phyloP scores from a whole-genome alignment of 495 filamentous ascomycete species.

The Astrothelium subdiscretum region DNA sequence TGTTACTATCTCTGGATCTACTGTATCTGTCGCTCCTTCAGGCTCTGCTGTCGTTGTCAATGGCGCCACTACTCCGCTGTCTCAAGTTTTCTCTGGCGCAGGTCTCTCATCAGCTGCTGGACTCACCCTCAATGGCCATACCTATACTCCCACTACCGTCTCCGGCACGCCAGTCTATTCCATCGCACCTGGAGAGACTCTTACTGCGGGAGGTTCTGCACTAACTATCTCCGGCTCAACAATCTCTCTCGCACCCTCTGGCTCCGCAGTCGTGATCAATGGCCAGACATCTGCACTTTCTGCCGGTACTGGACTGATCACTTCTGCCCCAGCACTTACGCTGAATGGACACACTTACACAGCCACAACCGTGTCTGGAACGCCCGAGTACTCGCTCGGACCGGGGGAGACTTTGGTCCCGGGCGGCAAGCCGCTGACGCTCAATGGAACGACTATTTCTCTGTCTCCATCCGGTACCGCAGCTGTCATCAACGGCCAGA shows the following conservation, averaged over 20 bases:
- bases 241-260: slow-evolving; percentile 20
- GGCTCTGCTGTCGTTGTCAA: not conserved
- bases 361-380: slow-evolving; percentile 10
- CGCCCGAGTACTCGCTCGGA: not conserved
- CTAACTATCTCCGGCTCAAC: slow-evolving; percentile 18
- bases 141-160: not conserved
- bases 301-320: not conserved
- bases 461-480: not conserved
- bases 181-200: slow-evolving; percentile 16
- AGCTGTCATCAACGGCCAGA: not conserved
- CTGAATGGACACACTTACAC: slow-evolving; percentile 22
- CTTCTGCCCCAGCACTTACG: slow-evolving; percentile 24
- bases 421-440: not conserved
- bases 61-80: not conserved
- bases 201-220: slow-evolving; percentile 17
- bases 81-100: not conserved
- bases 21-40: not conserved
- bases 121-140: not conserved
- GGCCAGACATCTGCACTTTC: slow-evolving; percentile 15
- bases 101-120: not conserved
- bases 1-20: not conserved
- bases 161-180: slow-evolving; percentile 10
- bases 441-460: not conserved
- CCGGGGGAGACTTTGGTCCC: not conserved
- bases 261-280: slow-evolving; percentile 22